A percentile compares a stretch with the other conserved stretches of the same genome.
Conservation (phyloP, 345 rosid species). For the Pelargonium nanum region DNA sequence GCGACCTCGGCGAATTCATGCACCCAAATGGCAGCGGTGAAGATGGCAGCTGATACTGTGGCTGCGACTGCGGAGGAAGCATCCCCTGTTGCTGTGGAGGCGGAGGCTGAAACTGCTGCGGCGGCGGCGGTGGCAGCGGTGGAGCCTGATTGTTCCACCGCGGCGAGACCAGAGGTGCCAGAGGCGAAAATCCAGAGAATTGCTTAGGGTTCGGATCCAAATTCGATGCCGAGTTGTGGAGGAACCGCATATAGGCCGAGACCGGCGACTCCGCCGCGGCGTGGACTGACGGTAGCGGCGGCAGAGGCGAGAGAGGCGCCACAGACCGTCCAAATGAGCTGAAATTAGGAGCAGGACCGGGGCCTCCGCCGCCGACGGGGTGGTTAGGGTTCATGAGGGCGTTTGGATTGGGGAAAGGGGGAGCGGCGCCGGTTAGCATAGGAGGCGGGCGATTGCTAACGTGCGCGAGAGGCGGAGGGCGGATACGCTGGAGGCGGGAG, state of each 20-base stretch:
- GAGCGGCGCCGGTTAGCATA: constrained; percentile 27
- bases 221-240: constrained; percentile 37
- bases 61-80: constrained; percentile 12
- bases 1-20: constrained; percentile 63
- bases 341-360: constrained; percentile 12
- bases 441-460: constrained; percentile 60
- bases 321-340: constrained; percentile 12
- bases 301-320: constrained; percentile 24
- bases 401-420: constrained; percentile 16
- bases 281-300: constrained; percentile 28
- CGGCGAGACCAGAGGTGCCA: constrained; percentile 58
- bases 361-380: constrained; percentile 6
- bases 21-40: constrained; percentile 61
- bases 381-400: not conserved
- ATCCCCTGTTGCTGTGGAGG: constrained; percentile 14
- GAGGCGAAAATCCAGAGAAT: constrained; percentile 51
- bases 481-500: constrained; percentile 82
- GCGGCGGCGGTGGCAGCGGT: constrained; percentile 18
- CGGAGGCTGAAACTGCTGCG: constrained; percentile 15
- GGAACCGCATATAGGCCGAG: constrained; percentile 57
- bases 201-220: constrained; percentile 40
- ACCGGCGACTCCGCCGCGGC: constrained; percentile 36
- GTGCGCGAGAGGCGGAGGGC: constrained; percentile 80
- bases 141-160: constrained; percentile 38
- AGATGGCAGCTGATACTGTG: constrained; percentile 33